Evolutionary conservation across 352 stramenopile species (phyloP), one percentile per base, ranked within the genome.

Genomic region (Pythium biforme): DNA sequence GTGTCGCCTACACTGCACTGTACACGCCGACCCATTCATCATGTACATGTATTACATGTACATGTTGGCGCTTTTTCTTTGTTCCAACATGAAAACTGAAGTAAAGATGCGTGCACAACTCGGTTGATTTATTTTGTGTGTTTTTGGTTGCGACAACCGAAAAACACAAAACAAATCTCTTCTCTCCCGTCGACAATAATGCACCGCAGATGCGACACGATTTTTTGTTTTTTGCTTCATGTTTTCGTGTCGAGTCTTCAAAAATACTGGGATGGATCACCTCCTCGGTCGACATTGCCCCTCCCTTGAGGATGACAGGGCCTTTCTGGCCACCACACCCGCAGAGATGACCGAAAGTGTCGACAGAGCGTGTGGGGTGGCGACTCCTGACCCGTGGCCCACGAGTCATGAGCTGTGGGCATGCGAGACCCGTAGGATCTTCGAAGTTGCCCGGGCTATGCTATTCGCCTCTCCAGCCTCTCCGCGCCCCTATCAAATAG

Each of bases 361-460:
- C 52, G 52, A 59, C 52, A 39, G 25, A 59, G 52, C 15, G 40
- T 59, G 33, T 48, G 50, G 52, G 19, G 27, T 55, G 48, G 27
- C 29, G 48, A 55, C 19, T 55, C 8, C 6, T 12, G 40, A 47
- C 40, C 19, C 3, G 2, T 27, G 37, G 37, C 10, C 14, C 37
- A n/a, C 29, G 48, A 55, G 7, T 55, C 8, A 0, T 12, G 40
- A 47, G 19, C 19, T 0, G 2, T 27, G 40, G 1, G 40, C 19
- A 27, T 27, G 6, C 19, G 40, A 25, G 19, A 47, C 40, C n/a
- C 3, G 40, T 25, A n/a, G 20, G 40, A 47, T 47, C 19, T 25
- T 47, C 40, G 40, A 47, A 43, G 17, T 43, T n/a, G 37, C 3
- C 7, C 17, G 6, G 31, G 31, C 31, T n/a, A 19, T 29, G 5